Conservation (phyloP, 2,329 filamentous ascomycete genomes). For the Sporothrix luriei region DNA sequence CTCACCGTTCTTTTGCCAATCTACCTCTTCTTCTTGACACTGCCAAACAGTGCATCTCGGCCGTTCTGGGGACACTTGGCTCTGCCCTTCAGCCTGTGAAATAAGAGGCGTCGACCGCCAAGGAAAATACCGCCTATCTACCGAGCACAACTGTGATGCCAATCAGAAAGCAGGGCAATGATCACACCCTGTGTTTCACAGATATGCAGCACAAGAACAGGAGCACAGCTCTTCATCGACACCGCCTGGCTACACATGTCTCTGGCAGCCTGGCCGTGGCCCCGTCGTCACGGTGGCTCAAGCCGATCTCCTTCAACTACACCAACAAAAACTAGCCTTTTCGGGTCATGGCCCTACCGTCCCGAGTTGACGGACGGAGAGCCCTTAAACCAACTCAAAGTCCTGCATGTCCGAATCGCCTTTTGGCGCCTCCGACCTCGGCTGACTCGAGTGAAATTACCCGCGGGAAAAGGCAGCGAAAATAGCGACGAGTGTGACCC, state of each 20-base stretch:
- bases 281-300: neutral
- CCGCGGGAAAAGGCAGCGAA: slow-evolving; percentile 23
- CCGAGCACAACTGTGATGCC: slow-evolving; percentile 7
- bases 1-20: slow-evolving; percentile 11
- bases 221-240: neutral
- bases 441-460: slow-evolving; percentile 26
- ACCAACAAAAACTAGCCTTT: slow-evolving; percentile 16
- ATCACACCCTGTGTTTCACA: neutral
- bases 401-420: slow-evolving; percentile 1
- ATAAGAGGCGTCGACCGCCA: slow-evolving; percentile 22
- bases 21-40: neutral
- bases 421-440: slow-evolving; percentile 24
- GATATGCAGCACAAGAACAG: neutral
- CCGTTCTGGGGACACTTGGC: slow-evolving; percentile 1
- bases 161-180: neutral
- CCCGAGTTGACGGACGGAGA: neutral
- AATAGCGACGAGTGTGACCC: neutral
- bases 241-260: neutral
- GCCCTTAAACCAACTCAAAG: neutral
- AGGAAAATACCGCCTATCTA: slow-evolving; percentile 23
- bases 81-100: slow-evolving; percentile 12
- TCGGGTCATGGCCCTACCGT: slow-evolving; percentile 12
- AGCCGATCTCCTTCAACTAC: neutral
- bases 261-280: slow-evolving; percentile 12
- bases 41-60: neutral